Conservation (phyloP, 495 filamentous ascomycete genomes). For the Penicillium taxi region DNA sequence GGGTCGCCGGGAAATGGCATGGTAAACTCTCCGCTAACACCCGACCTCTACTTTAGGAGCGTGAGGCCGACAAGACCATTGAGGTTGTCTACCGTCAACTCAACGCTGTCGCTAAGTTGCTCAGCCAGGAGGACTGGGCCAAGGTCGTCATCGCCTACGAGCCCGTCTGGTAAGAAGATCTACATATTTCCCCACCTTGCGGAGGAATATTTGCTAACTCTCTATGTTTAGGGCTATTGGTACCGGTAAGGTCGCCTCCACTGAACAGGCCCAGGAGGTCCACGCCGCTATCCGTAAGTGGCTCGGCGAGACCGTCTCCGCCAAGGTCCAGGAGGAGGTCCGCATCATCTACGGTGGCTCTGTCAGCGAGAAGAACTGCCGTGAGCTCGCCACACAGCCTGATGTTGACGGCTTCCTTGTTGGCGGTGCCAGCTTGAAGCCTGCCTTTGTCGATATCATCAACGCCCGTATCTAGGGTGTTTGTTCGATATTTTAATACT, state of each 20-base stretch:
- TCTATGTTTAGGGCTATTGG: constrained; percentile 63
- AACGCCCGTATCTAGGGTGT: constrained; percentile 46
- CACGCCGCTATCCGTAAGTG: constrained; percentile 88
- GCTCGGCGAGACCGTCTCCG: constrained; percentile 65
- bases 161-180: constrained; percentile 70
- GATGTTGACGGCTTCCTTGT: constrained; percentile 99
- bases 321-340: constrained; percentile 65
- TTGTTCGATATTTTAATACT: constrained; percentile 17
- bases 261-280: constrained; percentile 89
- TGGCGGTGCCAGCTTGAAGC: constrained; percentile 96
- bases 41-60: constrained; percentile 47
- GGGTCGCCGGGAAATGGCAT: constrained; percentile 18
- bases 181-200: neutral
- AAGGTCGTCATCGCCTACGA: constrained; percentile 98
- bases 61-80: constrained; percentile 78
- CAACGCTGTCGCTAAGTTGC: constrained; percentile 55
- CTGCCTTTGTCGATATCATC: constrained; percentile 74
- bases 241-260: constrained; percentile 93
- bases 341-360: constrained; percentile 93
- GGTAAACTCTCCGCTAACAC: constrained; percentile 20
- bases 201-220: constrained; percentile 4
- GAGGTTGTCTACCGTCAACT: constrained; percentile 81
- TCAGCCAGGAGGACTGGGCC: constrained; percentile 66
- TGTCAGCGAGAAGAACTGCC: constrained; percentile 97
- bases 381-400: constrained; percentile 76